Percentiles rank a stretch among this genome's conserved stretches.
Evolutionary conservation across 371 early-diverging fungal species (phyloP).

Genomic region (Gilbertella persicaria): DNA sequence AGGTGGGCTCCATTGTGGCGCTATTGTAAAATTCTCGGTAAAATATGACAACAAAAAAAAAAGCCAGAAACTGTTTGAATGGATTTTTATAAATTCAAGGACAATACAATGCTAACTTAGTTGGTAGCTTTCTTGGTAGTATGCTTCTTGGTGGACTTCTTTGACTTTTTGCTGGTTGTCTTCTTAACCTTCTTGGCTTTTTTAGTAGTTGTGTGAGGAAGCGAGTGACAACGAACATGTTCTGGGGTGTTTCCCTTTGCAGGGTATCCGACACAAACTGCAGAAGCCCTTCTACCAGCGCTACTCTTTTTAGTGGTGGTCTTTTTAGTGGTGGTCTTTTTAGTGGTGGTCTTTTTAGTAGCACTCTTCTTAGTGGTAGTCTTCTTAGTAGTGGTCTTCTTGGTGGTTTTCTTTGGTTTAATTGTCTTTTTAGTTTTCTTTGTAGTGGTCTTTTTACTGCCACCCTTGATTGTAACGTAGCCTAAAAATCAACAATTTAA

Average conservation of each 20-base stretch:
- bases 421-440: slow-evolving; percentile 8
- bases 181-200: slow-evolving; percentile 3
- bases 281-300: slow-evolving; percentile 3
- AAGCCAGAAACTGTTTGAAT: no score
- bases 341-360: slow-evolving; percentile 5
- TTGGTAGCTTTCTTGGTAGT: no score
- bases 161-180: slow-evolving; percentile 8
- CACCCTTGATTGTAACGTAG: slow-evolving; percentile 9
- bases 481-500: slow-evolving; percentile 2
- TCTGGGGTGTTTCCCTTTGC: background rate
- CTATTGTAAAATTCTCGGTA: no score
- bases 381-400: slow-evolving; percentile 9
- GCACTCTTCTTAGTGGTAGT: slow-evolving; percentile 2
- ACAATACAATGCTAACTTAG: no score
- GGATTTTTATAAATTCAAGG: no score
- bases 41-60: no score
- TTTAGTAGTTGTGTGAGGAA: slow-evolving; percentile 6
- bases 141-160: slow-evolving; percentile 14
- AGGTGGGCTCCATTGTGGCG: no score
- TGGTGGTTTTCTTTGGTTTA: no score
- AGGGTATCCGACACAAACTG: slow-evolving; percentile 22
- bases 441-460: slow-evolving; percentile 11
- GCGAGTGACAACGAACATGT: slow-evolving; percentile 21
- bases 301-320: slow-evolving; percentile 6
- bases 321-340: slow-evolving; percentile 8